These are phyloP conservation scores for Aspergillus udagawae DNA, from an alignment of 2,329 filamentous ascomycete genomes.

Conservation along the genomic window DNA sequence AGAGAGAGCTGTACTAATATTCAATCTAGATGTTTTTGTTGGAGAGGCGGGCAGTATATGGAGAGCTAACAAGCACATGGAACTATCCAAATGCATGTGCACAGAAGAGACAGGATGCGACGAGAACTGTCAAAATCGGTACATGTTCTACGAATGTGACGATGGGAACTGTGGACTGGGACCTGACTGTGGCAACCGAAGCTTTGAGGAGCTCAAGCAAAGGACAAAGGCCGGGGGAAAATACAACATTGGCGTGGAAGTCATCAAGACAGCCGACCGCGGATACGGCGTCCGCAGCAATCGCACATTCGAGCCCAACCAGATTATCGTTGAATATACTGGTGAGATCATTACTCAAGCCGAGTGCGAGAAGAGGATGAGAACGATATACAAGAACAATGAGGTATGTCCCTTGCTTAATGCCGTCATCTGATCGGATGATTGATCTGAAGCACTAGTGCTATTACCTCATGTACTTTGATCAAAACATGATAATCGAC, in stretches of 20 bases:
- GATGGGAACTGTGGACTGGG: conserved; percentile 80
- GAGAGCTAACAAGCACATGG: conserved; percentile 72
- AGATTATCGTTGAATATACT: conserved; percentile 98
- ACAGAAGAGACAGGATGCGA: conserved; percentile 73
- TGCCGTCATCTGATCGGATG: background rate
- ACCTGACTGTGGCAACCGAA: conserved; percentile 78
- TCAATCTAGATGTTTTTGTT: conserved; percentile 74
- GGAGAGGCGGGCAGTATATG: conserved; percentile 76
- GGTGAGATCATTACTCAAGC: conserved; percentile 95
- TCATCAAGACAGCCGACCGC: conserved; percentile 82
- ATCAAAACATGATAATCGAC: conserved; percentile 98
- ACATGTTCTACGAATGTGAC: conserved; percentile 97
- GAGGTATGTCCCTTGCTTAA: conserved; percentile 56
- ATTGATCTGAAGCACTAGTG: conserved; percentile 54
- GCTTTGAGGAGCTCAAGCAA: conserved; percentile 74
- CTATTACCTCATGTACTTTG: conserved; percentile 98
- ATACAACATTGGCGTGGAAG: conserved; percentile 90
- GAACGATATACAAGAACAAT: conserved; percentile 87
- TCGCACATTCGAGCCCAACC: conserved; percentile 77
- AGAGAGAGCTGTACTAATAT: conserved; percentile 26
- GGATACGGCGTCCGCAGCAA: conserved; percentile 91
- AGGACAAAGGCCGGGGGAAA: conserved; percentile 75
- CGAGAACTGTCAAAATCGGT: conserved; percentile 87
- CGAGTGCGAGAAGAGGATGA: conserved; percentile 92
- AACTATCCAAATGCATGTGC: conserved; percentile 76